Evolutionary conservation across 768 basidiomycete genomes (phyloP).

Genomic region (Mycena sanguinolenta): DNA sequence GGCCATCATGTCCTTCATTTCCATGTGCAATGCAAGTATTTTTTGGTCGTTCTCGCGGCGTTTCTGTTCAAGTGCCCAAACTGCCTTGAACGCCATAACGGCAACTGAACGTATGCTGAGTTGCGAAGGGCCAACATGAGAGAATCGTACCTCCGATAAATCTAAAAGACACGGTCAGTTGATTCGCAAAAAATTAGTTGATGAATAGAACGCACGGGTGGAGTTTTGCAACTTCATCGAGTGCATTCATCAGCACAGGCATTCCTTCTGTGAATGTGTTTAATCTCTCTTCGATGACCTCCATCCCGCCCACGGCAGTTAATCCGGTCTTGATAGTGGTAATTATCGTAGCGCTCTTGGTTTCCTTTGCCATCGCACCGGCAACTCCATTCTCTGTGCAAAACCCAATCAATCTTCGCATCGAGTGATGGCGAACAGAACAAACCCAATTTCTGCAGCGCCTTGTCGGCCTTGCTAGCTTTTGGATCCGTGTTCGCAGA

Average conservation of each 20-base stretch:
- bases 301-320: slow-evolving; percentile 30
- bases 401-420: background rate
- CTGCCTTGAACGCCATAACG: slow-evolving; percentile 44
- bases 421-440: background rate
- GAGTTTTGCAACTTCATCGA: slow-evolving; percentile 44
- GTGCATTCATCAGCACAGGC: slow-evolving; percentile 37
- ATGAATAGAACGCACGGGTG: slow-evolving; percentile 43
- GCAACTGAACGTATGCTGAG: slow-evolving; percentile 5
- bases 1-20: slow-evolving; percentile 56
- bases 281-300: slow-evolving; percentile 36
- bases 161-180: slow-evolving; percentile 6
- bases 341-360: background rate
- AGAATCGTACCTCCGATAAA: slow-evolving; percentile 28
- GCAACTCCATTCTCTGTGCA: slow-evolving; percentile 15
- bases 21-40: slow-evolving; percentile 48
- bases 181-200: background rate
- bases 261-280: slow-evolving; percentile 38
- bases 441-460: slow-evolving; percentile 11
- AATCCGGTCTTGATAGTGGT: slow-evolving; percentile 5
- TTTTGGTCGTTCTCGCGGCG: slow-evolving; percentile 55
- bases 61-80: slow-evolving; percentile 53
- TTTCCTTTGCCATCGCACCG: slow-evolving; percentile 14
- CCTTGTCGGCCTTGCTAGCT: slow-evolving; percentile 27
- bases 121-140: no score
- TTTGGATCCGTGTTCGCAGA: slow-evolving; percentile 30